Conservation (phyloP, 345 rosid species). For the Eucalyptus victrix region DNA sequence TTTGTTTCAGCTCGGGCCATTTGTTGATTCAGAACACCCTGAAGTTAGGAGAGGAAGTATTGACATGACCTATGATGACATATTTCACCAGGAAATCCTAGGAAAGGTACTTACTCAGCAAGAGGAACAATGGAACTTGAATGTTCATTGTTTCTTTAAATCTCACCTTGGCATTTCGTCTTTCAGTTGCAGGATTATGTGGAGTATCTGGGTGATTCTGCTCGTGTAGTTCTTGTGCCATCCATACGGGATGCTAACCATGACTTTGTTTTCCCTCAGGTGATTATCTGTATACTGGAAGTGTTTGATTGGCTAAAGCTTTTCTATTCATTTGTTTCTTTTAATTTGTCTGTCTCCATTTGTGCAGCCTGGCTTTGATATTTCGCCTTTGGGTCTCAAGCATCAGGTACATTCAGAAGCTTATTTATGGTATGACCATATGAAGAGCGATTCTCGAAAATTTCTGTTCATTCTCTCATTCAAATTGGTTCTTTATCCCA, state of each 20-base stretch:
- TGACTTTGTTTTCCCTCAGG: constrained; percentile 96
- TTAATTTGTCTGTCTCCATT: not conserved
- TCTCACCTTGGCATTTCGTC: not conserved
- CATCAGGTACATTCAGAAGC: constrained; percentile 39
- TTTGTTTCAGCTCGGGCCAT: constrained; percentile 77
- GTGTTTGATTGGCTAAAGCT: not conserved
- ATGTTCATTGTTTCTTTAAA: not conserved
- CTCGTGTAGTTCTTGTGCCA: constrained; percentile 60
- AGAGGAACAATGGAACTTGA: not conserved
- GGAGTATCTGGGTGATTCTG: constrained; percentile 64
- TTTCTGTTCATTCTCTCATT: not conserved
- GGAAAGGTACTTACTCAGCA: constrained; percentile 35
- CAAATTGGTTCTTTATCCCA: constrained; percentile 5
- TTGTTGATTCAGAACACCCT: constrained; percentile 87
- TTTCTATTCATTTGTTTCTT: not conserved
- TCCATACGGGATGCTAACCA: constrained; percentile 87
- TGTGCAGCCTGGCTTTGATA: constrained; percentile 75
- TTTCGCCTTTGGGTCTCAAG: constrained; percentile 24
- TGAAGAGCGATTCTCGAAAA: not conserved
- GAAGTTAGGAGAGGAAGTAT: constrained; percentile 58
- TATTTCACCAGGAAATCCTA: constrained; percentile 54
- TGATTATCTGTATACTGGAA: constrained; percentile 1
- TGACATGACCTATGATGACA: constrained; percentile 46
- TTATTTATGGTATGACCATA: not conserved
- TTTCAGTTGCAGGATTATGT: constrained; percentile 77